Conservation (phyloP, 257 asterid genomes). For the Coffea canephora region DNA sequence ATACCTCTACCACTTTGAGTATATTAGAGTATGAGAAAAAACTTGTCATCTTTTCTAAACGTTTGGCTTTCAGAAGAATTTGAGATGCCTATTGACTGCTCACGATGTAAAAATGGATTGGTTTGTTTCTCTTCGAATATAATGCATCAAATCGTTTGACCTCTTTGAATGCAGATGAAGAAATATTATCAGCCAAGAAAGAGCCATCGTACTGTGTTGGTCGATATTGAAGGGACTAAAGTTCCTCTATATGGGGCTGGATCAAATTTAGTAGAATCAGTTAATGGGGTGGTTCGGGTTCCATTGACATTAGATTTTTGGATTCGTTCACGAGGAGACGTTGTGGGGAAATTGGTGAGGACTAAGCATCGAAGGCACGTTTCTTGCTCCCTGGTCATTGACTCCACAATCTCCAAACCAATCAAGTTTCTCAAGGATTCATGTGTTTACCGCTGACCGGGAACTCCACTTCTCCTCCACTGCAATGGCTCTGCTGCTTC, state of each 20-base stretch:
- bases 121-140: not conserved
- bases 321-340: constrained; percentile 60
- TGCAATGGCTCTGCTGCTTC: not conserved
- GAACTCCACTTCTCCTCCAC: not conserved
- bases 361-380: constrained; percentile 50
- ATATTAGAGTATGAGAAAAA: not conserved
- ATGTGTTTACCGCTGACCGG: constrained; percentile 59
- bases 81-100: not conserved
- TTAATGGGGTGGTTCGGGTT: constrained; percentile 45
- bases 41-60: not conserved
- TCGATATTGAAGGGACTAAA: constrained; percentile 64
- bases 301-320: constrained; percentile 66
- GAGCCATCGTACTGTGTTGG: constrained; percentile 53
- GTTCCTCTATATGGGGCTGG: constrained; percentile 94
- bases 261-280: constrained; percentile 39
- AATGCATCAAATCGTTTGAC: not conserved
- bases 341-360: constrained; percentile 84
- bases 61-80: not conserved
- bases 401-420: constrained; percentile 66
- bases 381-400: constrained; percentile 65
- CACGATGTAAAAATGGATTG: not conserved
- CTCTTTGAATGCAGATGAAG: constrained; percentile 47
- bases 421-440: constrained; percentile 60
- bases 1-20: not conserved
- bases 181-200: constrained; percentile 79